Conservation (phyloP, 257 asterid genomes). For the Forsythia viridissima region DNA sequence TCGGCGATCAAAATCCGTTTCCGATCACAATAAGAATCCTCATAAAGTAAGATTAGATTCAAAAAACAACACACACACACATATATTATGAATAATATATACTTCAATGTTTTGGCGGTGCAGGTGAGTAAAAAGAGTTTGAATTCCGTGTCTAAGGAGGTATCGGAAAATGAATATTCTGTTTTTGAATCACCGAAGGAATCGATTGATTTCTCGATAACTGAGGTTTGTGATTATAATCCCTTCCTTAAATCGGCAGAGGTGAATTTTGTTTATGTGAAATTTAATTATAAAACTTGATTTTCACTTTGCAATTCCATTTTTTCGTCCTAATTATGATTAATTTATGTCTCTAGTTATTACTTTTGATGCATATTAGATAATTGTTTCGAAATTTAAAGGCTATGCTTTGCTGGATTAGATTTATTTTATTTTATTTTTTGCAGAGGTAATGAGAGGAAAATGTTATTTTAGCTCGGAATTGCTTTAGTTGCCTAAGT, state of each 20-base stretch:
- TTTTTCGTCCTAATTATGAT: background rate
- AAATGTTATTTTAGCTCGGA: background rate
- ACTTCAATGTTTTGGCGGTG: background rate
- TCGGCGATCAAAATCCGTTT: constrained; percentile 44
- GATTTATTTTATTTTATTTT: background rate
- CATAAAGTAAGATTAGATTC: constrained; percentile 38
- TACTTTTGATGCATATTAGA: background rate
- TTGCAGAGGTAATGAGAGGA: background rate
- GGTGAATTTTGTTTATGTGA: constrained; percentile 28
- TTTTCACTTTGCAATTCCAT: background rate
- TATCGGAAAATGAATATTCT: constrained; percentile 33
- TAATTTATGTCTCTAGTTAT: background rate
- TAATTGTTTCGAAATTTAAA: background rate
- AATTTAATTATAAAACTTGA: background rate
- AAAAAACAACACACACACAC: background rate
- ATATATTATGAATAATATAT: background rate
- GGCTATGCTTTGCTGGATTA: background rate
- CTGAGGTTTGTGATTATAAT: constrained; percentile 36
- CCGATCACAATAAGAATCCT: constrained; percentile 36
- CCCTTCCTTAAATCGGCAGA: constrained; percentile 35
- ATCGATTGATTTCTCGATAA: background rate
- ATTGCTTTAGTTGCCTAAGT: background rate
- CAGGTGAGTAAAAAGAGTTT: constrained; percentile 44
- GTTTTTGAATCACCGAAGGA: constrained; percentile 35
- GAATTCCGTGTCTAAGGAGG: constrained; percentile 37